Evolutionary conservation across 2,329 filamentous ascomycete species (phyloP).

Genomic region (Arthrobotrys megalospora): DNA sequence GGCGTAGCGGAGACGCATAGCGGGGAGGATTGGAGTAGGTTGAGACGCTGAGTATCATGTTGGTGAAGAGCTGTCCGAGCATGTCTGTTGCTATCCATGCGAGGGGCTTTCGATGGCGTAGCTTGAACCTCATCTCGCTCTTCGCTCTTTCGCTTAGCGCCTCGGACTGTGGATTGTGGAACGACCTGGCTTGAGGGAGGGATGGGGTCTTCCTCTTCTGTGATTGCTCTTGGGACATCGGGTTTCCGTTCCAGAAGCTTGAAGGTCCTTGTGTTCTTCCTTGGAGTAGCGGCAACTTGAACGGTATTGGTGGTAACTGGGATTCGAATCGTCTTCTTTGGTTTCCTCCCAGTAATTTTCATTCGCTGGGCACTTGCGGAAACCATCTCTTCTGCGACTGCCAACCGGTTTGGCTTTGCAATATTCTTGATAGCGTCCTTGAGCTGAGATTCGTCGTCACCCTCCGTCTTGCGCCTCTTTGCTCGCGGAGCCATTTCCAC

Average conservation of each 20-base stretch:
- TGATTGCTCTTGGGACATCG: slow-evolving; percentile 37
- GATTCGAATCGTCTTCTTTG: slow-evolving; percentile 71
- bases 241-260: slow-evolving; percentile 39
- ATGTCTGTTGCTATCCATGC: slow-evolving; percentile 16
- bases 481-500: slow-evolving; percentile 45
- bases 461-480: slow-evolving; percentile 69
- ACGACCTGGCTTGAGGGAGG: slow-evolving; percentile 58
- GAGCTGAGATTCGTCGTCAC: slow-evolving; percentile 79
- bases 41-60: slow-evolving; percentile 30
- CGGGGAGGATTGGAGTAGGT: slow-evolving; percentile 44
- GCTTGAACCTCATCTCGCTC: slow-evolving; percentile 39
- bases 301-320: slow-evolving; percentile 65
- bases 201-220: slow-evolving; percentile 46
- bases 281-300: slow-evolving; percentile 65
- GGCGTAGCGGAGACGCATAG: slow-evolving; percentile 40
- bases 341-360: slow-evolving; percentile 69
- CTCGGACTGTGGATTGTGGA: slow-evolving; percentile 52
- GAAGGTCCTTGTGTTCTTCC: slow-evolving; percentile 56
- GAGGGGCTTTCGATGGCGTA: slow-evolving; percentile 54
- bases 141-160: slow-evolving; percentile 24
- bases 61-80: slow-evolving; percentile 32
- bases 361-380: slow-evolving; percentile 78
- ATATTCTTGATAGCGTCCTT: slow-evolving; percentile 81
- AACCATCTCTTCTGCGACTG: slow-evolving; percentile 77
- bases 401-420: slow-evolving; percentile 81